Conservation (phyloP, 495 filamentous ascomycete genomes). For the Neurospora sp. region DNA sequence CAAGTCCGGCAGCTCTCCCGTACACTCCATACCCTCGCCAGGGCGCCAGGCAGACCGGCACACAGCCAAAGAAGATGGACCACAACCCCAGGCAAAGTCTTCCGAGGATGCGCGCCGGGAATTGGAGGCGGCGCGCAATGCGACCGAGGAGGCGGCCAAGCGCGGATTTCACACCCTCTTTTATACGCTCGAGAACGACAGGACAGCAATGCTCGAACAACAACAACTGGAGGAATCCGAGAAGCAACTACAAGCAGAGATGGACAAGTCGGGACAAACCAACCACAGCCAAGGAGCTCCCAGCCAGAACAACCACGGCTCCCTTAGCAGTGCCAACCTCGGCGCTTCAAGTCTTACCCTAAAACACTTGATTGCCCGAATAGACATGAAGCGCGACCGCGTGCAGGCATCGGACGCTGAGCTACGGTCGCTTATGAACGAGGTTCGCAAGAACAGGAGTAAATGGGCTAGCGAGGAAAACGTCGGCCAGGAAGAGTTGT, state of each 20-base stretch:
- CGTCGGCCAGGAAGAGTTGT: conserved; percentile 93
- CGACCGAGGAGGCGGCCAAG: conserved; percentile 81
- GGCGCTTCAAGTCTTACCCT: conserved; percentile 94
- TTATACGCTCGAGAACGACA: conserved; percentile 90
- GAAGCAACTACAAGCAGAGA: conserved; percentile 89
- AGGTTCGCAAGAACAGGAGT: conserved; percentile 92
- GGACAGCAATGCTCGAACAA: conserved; percentile 94
- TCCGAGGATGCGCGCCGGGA: conserved; percentile 85
- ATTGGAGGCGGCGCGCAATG: conserved; percentile 87
- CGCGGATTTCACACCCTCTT: conserved; percentile 84
- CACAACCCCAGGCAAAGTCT: conserved; percentile 46
- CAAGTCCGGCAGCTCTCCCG: conserved; percentile 49
- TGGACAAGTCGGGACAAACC: conserved; percentile 52
- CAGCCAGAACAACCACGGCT: conserved; percentile 59
- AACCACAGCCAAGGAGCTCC: conserved; percentile 34
- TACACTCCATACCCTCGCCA: conserved; percentile 42
- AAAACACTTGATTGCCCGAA: conserved; percentile 91
- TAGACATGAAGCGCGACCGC: conserved; percentile 80
- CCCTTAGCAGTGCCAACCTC: conserved; percentile 83
- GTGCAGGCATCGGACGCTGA: conserved; percentile 89
- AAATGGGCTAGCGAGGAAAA: conserved; percentile 99
- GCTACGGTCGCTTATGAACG: conserved; percentile 82
- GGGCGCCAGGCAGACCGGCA: conserved; percentile 35
- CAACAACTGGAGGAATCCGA: conserved; percentile 95
- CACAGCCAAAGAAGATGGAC: conserved; percentile 30